phyloP scores from a whole-genome alignment of 208 protist species.

The Acanthamoeba triangularis region DNA sequence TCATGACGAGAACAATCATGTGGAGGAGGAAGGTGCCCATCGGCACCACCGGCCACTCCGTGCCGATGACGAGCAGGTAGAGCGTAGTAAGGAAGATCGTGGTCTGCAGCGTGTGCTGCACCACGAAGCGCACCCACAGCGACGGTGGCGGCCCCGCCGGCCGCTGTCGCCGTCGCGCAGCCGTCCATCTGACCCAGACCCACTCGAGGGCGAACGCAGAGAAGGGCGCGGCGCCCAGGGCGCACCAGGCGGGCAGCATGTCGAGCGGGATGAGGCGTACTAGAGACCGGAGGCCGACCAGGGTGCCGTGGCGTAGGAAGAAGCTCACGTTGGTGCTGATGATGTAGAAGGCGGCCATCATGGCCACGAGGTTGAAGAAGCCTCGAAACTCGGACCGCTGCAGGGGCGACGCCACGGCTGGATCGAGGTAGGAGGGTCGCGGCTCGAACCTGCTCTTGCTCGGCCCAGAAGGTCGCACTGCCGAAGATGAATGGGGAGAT shows the following conservation, averaged over 20 bases:
- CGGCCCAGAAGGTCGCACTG: not conserved
- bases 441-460: slow-evolving; percentile 52
- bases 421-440: slow-evolving; percentile 61
- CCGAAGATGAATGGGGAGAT: no score
- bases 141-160: not conserved
- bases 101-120: slow-evolving; percentile 56
- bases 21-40: slow-evolving; percentile 59
- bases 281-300: slow-evolving; percentile 44
- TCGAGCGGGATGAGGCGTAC: slow-evolving; percentile 53
- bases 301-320: slow-evolving; percentile 56
- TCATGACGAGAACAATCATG: slow-evolving; percentile 76
- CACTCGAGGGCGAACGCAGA: slow-evolving; percentile 36
- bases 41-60: slow-evolving; percentile 72
- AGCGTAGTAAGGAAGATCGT: slow-evolving; percentile 52
- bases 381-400: slow-evolving; percentile 69
- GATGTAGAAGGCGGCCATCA: slow-evolving; percentile 74
- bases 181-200: slow-evolving; percentile 23
- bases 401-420: slow-evolving; percentile 17
- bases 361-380: slow-evolving; percentile 73
- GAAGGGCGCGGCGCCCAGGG: slow-evolving; percentile 46
- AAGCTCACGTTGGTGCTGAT: slow-evolving; percentile 61
- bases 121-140: not conserved
- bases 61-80: slow-evolving; percentile 41
- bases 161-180: not conserved
- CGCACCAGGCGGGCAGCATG: slow-evolving; percentile 68